Percentiles rank a stretch among this genome's conserved stretches.
Evolutionary conservation across 2,329 filamentous ascomycete genomes (phyloP).

Genomic region (Remersonia thermophila): DNA sequence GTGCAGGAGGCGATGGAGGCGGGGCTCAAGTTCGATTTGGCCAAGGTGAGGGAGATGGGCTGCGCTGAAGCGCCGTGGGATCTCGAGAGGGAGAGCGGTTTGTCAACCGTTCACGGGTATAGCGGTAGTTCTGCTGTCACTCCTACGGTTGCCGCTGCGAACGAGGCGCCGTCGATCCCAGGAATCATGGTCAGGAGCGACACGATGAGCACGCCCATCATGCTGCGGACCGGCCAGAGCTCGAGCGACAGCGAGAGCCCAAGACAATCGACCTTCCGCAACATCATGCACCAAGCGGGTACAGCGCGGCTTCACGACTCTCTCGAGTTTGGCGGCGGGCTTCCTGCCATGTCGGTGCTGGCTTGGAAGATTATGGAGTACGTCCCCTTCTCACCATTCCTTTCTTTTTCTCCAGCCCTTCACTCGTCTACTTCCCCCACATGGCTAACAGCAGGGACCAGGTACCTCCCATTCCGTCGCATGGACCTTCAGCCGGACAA

Average conservation of each 20-base stretch:
- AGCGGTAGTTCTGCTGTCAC: not conserved
- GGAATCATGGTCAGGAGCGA: constrained; percentile 17
- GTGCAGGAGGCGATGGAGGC: constrained; percentile 46
- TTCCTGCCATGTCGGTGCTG: constrained; percentile 42
- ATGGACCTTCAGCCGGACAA: constrained; percentile 67
- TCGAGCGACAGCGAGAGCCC: not conserved
- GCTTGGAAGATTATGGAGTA: constrained; percentile 66
- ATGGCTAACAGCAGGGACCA: not conserved
- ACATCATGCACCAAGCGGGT: constrained; percentile 46
- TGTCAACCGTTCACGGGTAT: too few relatives aligned
- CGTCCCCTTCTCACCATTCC: too few relatives aligned
- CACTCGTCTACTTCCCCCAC: too few relatives aligned
- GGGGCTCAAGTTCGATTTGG: constrained; percentile 56
- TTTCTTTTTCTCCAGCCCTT: too few relatives aligned
- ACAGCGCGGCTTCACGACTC: constrained; percentile 55
- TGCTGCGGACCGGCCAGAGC: constrained; percentile 6
- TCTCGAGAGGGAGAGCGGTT: too few relatives aligned
- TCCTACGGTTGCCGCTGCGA: not conserved
- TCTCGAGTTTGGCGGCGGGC: constrained; percentile 49
- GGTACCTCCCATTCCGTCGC: constrained; percentile 61
- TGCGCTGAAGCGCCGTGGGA: constrained; percentile 41
- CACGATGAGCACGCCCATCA: constrained; percentile 13
- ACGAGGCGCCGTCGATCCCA: constrained; percentile 8
- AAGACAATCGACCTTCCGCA: constrained; percentile 33
- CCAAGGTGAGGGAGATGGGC: constrained; percentile 54